Percentiles rank a stretch among this genome's conserved stretches.
Evolutionary conservation across 2,329 filamentous ascomycete species (phyloP).

Genomic region (Fusarium mangiferae): DNA sequence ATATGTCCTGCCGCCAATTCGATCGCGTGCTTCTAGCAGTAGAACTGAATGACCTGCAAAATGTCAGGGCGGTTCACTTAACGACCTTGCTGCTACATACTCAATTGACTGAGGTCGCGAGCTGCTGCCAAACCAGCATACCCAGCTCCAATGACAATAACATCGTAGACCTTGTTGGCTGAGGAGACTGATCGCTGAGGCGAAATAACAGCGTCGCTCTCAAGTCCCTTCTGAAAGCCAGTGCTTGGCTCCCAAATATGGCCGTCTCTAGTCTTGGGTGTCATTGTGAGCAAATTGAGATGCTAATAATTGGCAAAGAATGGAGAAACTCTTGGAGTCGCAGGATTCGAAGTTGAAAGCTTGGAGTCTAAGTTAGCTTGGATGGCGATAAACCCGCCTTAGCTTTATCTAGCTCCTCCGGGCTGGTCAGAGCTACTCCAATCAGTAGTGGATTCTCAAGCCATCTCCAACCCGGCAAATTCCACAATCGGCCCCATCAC

Average conservation of each 20-base stretch:
- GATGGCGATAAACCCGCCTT: background rate
- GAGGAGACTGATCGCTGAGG: background rate
- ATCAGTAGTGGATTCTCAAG: background rate
- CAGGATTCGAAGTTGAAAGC: background rate
- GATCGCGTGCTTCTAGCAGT: background rate
- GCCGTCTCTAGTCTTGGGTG: background rate
- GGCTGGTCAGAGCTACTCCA: background rate
- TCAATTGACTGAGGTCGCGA: background rate
- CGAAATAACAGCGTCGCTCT: background rate
- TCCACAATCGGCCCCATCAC: background rate
- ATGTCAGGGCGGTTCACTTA: fast-evolving
- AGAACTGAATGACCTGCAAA: background rate
- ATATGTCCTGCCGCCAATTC: background rate
- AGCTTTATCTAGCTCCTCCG: background rate
- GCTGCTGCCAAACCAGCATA: background rate
- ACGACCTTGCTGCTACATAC: fast-evolving
- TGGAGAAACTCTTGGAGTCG: background rate
- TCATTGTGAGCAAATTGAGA: background rate
- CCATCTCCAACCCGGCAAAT: background rate
- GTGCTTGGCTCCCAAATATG: background rate
- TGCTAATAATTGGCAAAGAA: background rate
- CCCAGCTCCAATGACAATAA: background rate
- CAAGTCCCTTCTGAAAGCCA: background rate
- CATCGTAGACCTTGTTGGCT: background rate
- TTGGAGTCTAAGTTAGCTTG: background rate